phyloP scores from a whole-genome alignment of 2,329 filamentous ascomycete species.

The Verticillium nubilum region DNA sequence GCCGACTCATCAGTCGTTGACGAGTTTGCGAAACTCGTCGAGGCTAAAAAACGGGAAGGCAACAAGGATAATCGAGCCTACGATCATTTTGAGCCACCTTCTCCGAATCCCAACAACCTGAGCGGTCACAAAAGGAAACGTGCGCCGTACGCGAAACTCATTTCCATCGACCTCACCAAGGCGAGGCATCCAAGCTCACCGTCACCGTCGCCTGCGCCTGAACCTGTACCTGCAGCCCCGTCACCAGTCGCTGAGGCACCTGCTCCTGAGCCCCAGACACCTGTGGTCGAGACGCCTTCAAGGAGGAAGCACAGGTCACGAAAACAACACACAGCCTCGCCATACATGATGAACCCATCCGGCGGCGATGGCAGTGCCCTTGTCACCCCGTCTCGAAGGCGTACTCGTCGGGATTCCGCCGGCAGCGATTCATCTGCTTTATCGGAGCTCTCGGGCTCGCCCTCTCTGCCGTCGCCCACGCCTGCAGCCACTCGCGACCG shows the following conservation, averaged over 20 bases:
- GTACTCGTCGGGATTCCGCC: conserved; percentile 27
- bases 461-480: conserved; percentile 30
- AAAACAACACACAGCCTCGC: conserved; percentile 6
- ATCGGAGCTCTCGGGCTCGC: conserved; percentile 25
- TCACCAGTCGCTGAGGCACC: not conserved
- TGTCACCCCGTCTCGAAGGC: conserved; percentile 28
- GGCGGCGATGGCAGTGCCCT: not conserved
- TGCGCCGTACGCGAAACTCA: conserved; percentile 44
- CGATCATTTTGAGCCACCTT: conserved; percentile 48
- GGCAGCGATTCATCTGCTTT: conserved; percentile 36
- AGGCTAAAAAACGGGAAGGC: conserved; percentile 51
- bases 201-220: not conserved
- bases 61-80: conserved; percentile 45
- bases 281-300: conserved; percentile 8
- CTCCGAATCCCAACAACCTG: conserved; percentile 31
- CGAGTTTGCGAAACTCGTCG: conserved; percentile 45
- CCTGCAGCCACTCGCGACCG: conserved; percentile 6
- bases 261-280: not conserved
- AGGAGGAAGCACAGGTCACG: conserved; percentile 4
- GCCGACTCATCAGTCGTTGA: conserved; percentile 46
- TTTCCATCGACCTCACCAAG: conserved; percentile 31
- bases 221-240: not conserved
- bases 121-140: conserved; percentile 39
- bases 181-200: not conserved
- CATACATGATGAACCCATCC: not conserved